Evolutionary conservation across 805 yeast genomes (phyloP), one percentile per base, ranked within the genome.

Genomic region (Isabelozyma gotoi): DNA sequence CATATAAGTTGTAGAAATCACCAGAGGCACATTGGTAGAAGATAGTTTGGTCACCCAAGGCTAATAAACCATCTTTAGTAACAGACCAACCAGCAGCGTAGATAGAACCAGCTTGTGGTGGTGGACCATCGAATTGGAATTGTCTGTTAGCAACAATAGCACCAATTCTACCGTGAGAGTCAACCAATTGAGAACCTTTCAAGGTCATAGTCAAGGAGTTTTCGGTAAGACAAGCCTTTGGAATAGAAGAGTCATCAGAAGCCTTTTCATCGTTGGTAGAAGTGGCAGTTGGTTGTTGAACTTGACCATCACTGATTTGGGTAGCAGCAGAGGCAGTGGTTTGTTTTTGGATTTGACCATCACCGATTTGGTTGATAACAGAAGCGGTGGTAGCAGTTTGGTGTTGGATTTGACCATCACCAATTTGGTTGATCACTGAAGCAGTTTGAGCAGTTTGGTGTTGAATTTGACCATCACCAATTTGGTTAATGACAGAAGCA

Each of bases 111-210:
- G 85, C 88, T 74, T 85, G 92, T 59, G 91, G 90, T 70, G 87
- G 84, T 45, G 88, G 88, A 61, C 88, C 88, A 61, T 84, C 88
- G 60, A 82, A 82, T 69, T 82, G 88, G 77, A 83, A 81, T 73
- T 85, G 92, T 73, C 85, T 76, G 65, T 71, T 71, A 44, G 76
- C 74, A 49, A 71, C 76, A 57, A 71, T 71, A 36, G 73, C 67
- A 42, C 76, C 76, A 47, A 71, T 53, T 63, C 76, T 67, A 36
- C 70, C 72, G 48, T 63, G 44, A n/a, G 62, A 46, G 49, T 71
- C 76, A 29, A 66, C 65, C 47, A 67, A 56, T 18, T 56, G 41
- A 40, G 59, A 52, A 19, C 43, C 53, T 14, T 46, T 44, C 42
- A 59, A 57, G 32, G 45, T 48, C 50, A 56, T 50, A 37, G 50